These are phyloP conservation scores for Acanthamoeba sp. DNA, from an alignment of 208 protist genomes.

Conservation along the genomic window DNA sequence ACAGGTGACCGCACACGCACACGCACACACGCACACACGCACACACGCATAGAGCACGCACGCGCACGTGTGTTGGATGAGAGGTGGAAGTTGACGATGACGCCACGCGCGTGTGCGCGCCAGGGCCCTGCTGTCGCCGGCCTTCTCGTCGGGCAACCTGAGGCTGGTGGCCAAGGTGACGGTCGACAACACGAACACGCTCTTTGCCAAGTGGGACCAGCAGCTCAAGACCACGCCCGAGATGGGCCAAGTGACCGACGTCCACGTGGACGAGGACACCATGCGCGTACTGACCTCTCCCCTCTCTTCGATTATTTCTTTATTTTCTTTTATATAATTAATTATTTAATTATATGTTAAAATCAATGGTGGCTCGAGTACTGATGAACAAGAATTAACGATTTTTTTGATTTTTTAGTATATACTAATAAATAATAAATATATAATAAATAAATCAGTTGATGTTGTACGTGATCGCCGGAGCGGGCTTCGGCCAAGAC, in stretches of 20 bases:
- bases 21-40: no score
- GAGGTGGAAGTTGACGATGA: no score
- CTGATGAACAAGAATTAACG: no score
- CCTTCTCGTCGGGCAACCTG: conserved; percentile 14
- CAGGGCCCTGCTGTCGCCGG: not conserved
- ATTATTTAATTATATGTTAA: no score
- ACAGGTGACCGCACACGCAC: not conserved
- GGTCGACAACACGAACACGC: not conserved
- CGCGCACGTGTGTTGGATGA: no score
- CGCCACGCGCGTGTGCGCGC: not conserved
- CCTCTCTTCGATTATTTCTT: no score
- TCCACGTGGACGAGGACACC: not conserved
- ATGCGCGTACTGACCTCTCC: not conserved
- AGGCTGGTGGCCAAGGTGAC: conserved; percentile 17
- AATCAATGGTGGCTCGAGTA: no score
- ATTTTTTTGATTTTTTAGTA: no score
- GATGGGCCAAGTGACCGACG: not conserved
- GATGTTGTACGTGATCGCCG: conserved; percentile 32
- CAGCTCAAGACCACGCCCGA: not conserved
- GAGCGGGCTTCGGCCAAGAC: not conserved
- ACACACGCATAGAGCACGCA: no score
- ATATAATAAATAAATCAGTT: not conserved
- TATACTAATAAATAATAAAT: no score
- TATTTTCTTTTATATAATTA: no score
- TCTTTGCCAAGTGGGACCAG: conserved; percentile 16